Conservation (phyloP, 2,329 filamentous ascomycete species). For the Fusarium papillatum region DNA sequence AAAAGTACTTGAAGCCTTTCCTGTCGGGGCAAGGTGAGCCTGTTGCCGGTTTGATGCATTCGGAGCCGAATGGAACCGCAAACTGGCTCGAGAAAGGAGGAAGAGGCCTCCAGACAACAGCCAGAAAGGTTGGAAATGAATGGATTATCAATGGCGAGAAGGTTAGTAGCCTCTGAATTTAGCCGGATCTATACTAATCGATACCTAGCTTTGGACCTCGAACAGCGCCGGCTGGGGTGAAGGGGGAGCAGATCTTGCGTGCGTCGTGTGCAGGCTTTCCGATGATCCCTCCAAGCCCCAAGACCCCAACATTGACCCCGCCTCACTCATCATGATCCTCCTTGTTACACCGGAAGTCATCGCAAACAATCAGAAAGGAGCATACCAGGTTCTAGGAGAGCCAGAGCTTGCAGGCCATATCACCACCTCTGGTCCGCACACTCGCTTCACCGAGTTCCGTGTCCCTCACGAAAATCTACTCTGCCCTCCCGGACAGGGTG, state of each 20-base stretch:
- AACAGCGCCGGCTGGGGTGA: conserved; percentile 68
- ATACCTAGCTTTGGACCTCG: conserved; percentile 62
- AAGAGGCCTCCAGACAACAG: background rate
- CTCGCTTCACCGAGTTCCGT: conserved; percentile 60
- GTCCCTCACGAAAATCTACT: conserved; percentile 63
- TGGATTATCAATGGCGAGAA: conserved; percentile 69
- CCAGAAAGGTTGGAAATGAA: conserved; percentile 58
- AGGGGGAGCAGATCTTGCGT: conserved; percentile 64
- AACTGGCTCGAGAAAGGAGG: conserved; percentile 7
- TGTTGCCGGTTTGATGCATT: background rate
- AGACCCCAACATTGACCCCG: conserved; percentile 26
- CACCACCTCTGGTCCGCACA: conserved; percentile 63
- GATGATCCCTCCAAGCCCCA: conserved; percentile 42
- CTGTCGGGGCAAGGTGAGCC: conserved; percentile 38
- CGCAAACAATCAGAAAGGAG: conserved; percentile 53
- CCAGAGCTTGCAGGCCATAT: conserved; percentile 60
- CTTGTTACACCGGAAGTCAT: conserved; percentile 63
- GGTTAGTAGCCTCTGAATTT: conserved; percentile 18
- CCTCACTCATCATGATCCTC: conserved; percentile 58
- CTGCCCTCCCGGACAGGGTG: conserved; percentile 54
- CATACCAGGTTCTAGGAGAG: conserved; percentile 62
- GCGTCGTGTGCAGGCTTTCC: conserved; percentile 60
- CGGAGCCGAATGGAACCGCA: conserved; percentile 1
- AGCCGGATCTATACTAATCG: background rate
- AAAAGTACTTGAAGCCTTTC: conserved; percentile 62